A percentile compares a stretch with the other conserved stretches of the same genome.
Evolutionary conservation across 257 asterid species (phyloP).

Genomic region (Solanum ossicruentum): DNA sequence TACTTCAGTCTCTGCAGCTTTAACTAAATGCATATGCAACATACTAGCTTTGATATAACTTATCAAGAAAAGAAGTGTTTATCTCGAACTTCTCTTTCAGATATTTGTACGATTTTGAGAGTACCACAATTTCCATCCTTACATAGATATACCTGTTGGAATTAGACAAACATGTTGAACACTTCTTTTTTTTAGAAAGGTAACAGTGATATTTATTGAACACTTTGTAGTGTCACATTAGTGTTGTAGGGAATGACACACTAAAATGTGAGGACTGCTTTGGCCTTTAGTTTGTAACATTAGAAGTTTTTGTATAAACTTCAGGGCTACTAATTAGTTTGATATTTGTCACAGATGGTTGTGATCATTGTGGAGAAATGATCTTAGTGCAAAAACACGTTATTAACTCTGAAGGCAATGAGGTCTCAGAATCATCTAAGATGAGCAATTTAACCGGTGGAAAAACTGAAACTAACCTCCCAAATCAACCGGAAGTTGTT

Average conservation of each 20-base stretch:
- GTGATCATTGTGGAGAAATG: slow-evolving; percentile 3
- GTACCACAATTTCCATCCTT: not conserved
- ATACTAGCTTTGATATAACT: not conserved
- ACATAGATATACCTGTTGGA: not conserved
- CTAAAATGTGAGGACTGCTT: not conserved
- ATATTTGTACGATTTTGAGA: not conserved
- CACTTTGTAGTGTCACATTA: not conserved
- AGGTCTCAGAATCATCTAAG: slow-evolving; percentile 5
- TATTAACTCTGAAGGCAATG: not conserved
- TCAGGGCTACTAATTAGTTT: not conserved
- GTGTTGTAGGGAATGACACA: not conserved
- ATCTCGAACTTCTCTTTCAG: not conserved
- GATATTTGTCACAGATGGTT: slow-evolving; percentile 2
- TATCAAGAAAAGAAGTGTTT: not conserved
- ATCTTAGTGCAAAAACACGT: slow-evolving; percentile 8
- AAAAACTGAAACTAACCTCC: slow-evolving; percentile 20
- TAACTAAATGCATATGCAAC: not conserved
- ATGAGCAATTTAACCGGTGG: slow-evolving; percentile 24
- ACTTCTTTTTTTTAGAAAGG: not conserved
- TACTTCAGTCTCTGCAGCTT: not conserved
- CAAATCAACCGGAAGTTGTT: slow-evolving; percentile 15
- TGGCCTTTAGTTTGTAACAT: not conserved
- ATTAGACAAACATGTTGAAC: not conserved
- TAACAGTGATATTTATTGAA: not conserved
- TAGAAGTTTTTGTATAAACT: not conserved